Conservation (phyloP, 805 yeast species). For the Clavispora vitiphila region DNA sequence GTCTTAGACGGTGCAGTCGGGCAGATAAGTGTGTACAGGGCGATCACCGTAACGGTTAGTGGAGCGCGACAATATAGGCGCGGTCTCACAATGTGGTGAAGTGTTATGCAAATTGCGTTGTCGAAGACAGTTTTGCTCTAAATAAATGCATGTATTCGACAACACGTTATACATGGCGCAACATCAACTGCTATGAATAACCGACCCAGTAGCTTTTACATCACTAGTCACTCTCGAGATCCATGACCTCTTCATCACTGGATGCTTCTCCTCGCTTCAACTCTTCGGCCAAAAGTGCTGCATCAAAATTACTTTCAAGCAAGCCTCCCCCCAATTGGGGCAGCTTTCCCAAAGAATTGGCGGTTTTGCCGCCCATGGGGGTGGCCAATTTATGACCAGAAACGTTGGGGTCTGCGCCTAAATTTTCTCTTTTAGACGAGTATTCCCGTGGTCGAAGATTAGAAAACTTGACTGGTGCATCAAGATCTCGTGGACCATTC, state of each 20-base stretch:
- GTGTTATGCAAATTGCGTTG: no score
- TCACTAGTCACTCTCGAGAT: slow-evolving; percentile 50
- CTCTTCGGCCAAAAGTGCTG: slow-evolving; percentile 34
- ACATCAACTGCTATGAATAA: no score
- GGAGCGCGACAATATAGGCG: neutral
- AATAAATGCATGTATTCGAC: no score
- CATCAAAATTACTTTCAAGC: slow-evolving; percentile 13
- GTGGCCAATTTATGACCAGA: slow-evolving; percentile 17
- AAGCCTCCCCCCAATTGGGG: slow-evolving; percentile 3
- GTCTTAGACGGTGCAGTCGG: neutral
- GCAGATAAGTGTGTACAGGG: neutral
- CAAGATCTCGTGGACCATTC: neutral
- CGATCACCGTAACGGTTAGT: neutral
- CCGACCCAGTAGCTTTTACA: no score
- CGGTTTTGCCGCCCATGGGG: slow-evolving; percentile 19
- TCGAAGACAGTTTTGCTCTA: no score
- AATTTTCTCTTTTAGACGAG: neutral
- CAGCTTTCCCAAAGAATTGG: slow-evolving; percentile 4
- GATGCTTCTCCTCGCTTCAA: slow-evolving; percentile 43
- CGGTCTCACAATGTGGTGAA: no score
- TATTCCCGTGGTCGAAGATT: slow-evolving; percentile 13
- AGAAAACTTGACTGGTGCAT: neutral
- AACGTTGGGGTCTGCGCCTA: slow-evolving; percentile 5
- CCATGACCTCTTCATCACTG: slow-evolving; percentile 55
- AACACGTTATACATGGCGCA: no score